phyloP scores from a whole-genome alignment of 805 yeast species.

The Saturnispora halmiae region DNA sequence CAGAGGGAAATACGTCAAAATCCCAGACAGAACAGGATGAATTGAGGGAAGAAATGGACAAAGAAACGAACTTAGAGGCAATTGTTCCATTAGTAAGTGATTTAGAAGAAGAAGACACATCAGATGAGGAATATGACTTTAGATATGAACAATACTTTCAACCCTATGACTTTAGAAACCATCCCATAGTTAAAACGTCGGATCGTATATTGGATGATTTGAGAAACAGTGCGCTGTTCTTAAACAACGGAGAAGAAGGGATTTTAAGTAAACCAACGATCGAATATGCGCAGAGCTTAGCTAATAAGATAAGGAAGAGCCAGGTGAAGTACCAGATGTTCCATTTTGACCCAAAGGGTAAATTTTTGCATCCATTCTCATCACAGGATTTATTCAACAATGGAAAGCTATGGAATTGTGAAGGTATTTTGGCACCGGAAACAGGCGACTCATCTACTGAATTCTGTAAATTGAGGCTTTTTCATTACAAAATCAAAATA shows the following conservation, averaged over 20 bases:
- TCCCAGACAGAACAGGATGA: neutral
- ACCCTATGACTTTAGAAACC: conserved; percentile 16
- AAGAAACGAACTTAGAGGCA: neutral
- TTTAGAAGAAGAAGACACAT: neutral
- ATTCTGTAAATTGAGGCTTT: conserved; percentile 16
- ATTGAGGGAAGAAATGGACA: neutral
- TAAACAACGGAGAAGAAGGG: conserved; percentile 21
- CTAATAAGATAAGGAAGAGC: neutral
- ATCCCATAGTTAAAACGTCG: conserved; percentile 46
- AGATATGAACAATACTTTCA: neutral
- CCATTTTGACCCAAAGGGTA: conserved; percentile 14
- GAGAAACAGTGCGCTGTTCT: conserved; percentile 34
- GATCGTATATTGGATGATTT: conserved; percentile 63
- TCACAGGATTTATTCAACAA: conserved; percentile 2
- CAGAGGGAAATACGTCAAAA: neutral
- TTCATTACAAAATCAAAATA: conserved; percentile 25
- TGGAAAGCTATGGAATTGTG: conserved; percentile 15
- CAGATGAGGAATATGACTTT: neutral
- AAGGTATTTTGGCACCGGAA: conserved; percentile 23
- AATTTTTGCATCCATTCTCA: conserved; percentile 1
- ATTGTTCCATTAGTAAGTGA: neutral
- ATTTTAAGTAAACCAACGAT: conserved; percentile 26
- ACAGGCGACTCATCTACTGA: conserved; percentile 9
- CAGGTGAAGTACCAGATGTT: conserved; percentile 14
- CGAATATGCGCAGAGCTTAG: conserved; percentile 26